Base-by-base conservation (phyloP, 1,284 basidiomycete genomes). In the Marasmius sp. region DNA sequence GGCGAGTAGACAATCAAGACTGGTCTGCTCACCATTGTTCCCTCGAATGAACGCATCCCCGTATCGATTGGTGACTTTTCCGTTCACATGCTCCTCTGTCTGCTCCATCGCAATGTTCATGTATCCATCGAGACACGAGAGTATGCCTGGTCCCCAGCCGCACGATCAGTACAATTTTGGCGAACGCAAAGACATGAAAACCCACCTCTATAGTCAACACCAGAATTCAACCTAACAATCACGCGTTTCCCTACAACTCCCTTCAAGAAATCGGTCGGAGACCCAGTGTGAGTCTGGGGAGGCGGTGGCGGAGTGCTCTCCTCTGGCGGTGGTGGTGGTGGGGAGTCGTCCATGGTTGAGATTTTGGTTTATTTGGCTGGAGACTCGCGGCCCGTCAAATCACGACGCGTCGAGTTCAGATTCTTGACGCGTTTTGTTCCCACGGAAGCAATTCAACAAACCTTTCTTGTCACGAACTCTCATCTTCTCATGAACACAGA, bases 31-130 rank as follows among this genome's bases (percentile, higher is more conserved):
- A 97, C 97, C 97, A 76, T 98, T 98, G 77, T 98, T 98, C 38
- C 97, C 97, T 60, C 97, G 82, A 67, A 98, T 93, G 77, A 98
- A 98, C 36, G 95, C 91, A 75, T 98, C 95, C 1, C 96, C 95
- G 70, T 96, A 98, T 64, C 83, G 84, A 72, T 95, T 97, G 45
- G 93, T 96, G 59, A 92, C 83, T 38, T 80, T 74, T 10, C 95
- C 96, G 68, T 93, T 91, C 12, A 97, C 93, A 75, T 94, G 90
- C 77, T 99, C 97, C 75, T 96, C 93, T 1, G 96, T 98, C 74
- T 98, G 91, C 77, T 99, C 97, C 52, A 99, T 80, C 4, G 95
- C 97, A 61, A 99, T 98, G 78, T 99, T 99, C 97, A 99, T 95
- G 75, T 95, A 95, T 0, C 96, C 97, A 75, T 99, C 97, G 22